These are phyloP conservation scores for Tribonema minus DNA, from an alignment of 108 stramenopile genomes.

Conservation along the genomic window DNA sequence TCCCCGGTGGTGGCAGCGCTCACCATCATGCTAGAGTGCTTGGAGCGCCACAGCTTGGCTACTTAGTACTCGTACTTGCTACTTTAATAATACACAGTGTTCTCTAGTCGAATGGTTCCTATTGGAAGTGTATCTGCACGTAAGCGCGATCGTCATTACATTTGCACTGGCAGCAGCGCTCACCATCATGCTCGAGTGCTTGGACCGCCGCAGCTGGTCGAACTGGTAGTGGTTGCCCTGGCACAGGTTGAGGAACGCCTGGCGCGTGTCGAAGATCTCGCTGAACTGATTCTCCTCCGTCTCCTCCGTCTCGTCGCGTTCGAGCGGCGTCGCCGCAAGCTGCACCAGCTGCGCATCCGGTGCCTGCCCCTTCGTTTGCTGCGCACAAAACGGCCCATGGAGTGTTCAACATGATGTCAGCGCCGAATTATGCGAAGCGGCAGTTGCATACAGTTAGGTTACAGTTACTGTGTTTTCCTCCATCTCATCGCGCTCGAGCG, in stretches of 20 bases:
- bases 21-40: too few species aligned
- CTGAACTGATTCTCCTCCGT: constrained; percentile 46
- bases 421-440: too few species aligned
- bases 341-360: background rate
- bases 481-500: constrained; percentile 24
- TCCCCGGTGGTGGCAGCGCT: too few species aligned
- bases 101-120: too few species aligned
- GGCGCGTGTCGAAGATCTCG: constrained; percentile 62
- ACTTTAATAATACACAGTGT: background rate
- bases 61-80: background rate
- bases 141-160: constrained; percentile 3
- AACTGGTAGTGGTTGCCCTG: constrained; percentile 95
- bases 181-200: constrained; percentile 98
- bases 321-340: background rate
- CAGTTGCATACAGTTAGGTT: too few species aligned
- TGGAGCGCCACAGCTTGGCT: too few species aligned
- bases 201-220: constrained; percentile 89
- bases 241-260: constrained; percentile 57
- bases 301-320: constrained; percentile 38
- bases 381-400: too few species aligned
- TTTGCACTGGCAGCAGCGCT: background rate
- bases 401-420: too few species aligned
- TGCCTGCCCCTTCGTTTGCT: background rate
- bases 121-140: too few species aligned
- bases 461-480: too few species aligned